phyloP scores from a whole-genome alignment of 73 alveolate species.

The Uronychia setigera region DNA sequence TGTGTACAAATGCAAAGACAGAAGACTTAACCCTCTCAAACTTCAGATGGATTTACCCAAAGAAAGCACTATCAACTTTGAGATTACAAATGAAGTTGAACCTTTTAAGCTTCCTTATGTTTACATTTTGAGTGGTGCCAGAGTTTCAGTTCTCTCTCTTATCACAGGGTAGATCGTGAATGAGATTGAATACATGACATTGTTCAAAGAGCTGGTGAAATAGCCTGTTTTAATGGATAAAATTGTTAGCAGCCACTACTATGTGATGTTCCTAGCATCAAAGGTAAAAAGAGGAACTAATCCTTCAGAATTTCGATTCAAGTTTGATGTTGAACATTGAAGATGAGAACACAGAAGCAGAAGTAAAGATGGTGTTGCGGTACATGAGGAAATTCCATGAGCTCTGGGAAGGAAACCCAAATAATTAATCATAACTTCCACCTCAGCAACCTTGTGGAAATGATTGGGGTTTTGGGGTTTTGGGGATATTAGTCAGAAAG shows the following conservation, averaged over 20 bases:
- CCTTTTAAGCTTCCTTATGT: conserved; percentile 27
- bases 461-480: too few species aligned
- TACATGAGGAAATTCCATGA: background rate
- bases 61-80: background rate
- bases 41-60: conserved; percentile 2
- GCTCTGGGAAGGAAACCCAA: background rate
- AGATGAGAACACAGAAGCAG: background rate
- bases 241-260: background rate
- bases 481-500: too few species aligned
- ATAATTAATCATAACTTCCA: too few species aligned
- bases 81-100: conserved; percentile 14
- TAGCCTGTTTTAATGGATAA: background rate
- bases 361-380: background rate
- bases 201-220: background rate
- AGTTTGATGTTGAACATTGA: background rate
- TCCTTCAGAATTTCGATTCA: background rate
- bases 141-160: conserved; percentile 22
- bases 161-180: conserved; percentile 20
- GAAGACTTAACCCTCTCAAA: conserved; percentile 9
- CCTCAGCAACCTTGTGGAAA: too few species aligned
- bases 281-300: too few species aligned
- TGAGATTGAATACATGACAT: background rate
- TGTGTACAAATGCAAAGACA: background rate
- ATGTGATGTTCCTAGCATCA: background rate
- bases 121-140: conserved; percentile 10